Percentiles rank a stretch among this genome's conserved stretches.
These are phyloP conservation scores for Acanthamoeba royreba DNA, from an alignment of 208 protist species.

Conservation along the genomic window DNA sequence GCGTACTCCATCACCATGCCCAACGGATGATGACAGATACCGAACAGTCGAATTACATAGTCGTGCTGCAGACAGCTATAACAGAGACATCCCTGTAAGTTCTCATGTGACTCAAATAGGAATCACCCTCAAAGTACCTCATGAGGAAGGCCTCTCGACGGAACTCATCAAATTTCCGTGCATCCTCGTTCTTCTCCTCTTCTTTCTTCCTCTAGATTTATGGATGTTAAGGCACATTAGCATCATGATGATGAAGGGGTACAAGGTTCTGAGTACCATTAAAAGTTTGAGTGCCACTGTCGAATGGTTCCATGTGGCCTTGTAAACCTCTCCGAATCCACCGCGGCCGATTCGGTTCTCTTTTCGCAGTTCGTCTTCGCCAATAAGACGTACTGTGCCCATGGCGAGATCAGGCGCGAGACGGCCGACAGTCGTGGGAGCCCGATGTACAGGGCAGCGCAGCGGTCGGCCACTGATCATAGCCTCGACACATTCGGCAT, in stretches of 20 bases:
- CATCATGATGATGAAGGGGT: neutral
- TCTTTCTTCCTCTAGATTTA: neutral
- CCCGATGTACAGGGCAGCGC: neutral
- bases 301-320: neutral
- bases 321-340: conserved; percentile 21
- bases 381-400: neutral
- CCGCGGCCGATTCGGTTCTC: neutral
- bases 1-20: conserved; percentile 67
- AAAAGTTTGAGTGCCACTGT: conserved; percentile 7
- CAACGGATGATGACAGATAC: conserved; percentile 54
- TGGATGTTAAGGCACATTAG: neutral
- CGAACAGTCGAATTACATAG: conserved; percentile 54
- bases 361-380: neutral
- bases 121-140: too few species aligned
- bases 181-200: neutral
- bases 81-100: neutral
- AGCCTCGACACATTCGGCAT: neutral
- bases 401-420: neutral
- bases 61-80: conserved; percentile 50
- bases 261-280: neutral
- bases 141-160: neutral
- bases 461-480: neutral
- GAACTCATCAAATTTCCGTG: neutral
- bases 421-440: neutral
- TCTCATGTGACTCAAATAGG: too few species aligned